Percentiles rank a stretch among this genome's conserved stretches.
Evolutionary conservation across 116 monocot genomes (phyloP).

Genomic region (Dioscorea cayenensis): DNA sequence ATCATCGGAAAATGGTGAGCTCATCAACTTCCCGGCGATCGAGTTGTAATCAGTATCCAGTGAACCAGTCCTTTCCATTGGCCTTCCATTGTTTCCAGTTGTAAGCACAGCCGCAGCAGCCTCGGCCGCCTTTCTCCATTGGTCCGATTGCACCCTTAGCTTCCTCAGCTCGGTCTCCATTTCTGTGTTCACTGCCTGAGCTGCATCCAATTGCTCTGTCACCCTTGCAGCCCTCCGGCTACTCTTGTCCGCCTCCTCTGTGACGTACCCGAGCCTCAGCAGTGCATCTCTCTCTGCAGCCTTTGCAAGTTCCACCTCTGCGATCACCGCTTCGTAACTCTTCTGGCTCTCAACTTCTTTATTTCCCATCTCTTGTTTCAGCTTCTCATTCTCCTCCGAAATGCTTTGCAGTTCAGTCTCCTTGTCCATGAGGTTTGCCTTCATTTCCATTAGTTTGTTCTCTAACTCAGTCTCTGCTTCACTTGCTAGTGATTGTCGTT

Average conservation of each 20-base stretch:
- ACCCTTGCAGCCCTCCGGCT: constrained; percentile 32
- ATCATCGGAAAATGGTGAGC: constrained; percentile 81
- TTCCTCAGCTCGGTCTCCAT: constrained; percentile 75
- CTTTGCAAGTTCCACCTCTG: constrained; percentile 68
- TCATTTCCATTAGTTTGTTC: constrained; percentile 22
- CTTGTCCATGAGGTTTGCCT: constrained; percentile 68
- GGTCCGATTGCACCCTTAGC: constrained; percentile 80
- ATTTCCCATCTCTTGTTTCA: constrained; percentile 40
- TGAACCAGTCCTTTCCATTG: constrained; percentile 56
- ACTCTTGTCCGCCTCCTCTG: constrained; percentile 63
- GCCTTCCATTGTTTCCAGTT: constrained; percentile 35
- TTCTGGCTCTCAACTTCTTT: constrained; percentile 26
- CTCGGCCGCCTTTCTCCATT: constrained; percentile 98
- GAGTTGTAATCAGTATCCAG: constrained; percentile 55
- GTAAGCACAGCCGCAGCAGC: constrained; percentile 72
- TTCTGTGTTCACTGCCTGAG: constrained; percentile 50
- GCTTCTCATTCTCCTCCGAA: constrained; percentile 57
- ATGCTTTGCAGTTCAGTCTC: constrained; percentile 70
- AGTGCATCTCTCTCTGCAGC: constrained; percentile 60
- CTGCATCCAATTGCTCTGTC: constrained; percentile 63
- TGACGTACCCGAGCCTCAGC: constrained; percentile 35
- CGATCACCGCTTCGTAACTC: constrained; percentile 22
- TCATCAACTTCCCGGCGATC: constrained; percentile 58
- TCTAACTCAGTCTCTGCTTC: background rate
- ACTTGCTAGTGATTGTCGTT: background rate